Conservation (phyloP, 805 yeast genomes). For the Lipomyces kockii region DNA sequence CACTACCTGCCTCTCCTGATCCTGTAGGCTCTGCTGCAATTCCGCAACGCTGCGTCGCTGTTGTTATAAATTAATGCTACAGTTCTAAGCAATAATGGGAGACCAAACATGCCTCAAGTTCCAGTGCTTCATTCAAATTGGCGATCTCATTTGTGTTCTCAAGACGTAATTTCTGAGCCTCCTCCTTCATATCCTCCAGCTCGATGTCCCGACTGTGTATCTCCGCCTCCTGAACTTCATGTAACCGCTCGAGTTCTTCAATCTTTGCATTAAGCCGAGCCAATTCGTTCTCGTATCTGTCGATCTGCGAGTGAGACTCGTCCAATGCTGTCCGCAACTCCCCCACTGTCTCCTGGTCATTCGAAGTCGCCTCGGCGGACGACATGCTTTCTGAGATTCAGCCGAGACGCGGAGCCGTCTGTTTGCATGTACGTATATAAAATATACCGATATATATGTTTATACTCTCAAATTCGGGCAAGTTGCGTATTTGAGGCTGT, state of each 20-base stretch:
- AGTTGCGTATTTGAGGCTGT: neutral
- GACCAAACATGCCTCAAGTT: constrained; percentile 14
- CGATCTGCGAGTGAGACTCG: neutral
- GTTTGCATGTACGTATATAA: neutral
- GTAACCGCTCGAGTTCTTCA: constrained; percentile 19
- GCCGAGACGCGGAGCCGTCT: neutral
- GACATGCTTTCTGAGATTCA: neutral
- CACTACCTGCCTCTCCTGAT: neutral
- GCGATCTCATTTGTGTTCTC: constrained; percentile 7
- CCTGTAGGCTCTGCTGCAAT: neutral
- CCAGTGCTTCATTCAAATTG: constrained; percentile 14
- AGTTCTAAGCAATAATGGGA: neutral
- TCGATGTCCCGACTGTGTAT: constrained; percentile 4
- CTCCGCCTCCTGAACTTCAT: constrained; percentile 25
- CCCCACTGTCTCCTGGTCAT: neutral
- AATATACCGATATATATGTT: neutral
- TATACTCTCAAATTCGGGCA: neutral
- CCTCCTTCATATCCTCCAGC: constrained; percentile 6
- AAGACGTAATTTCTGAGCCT: neutral
- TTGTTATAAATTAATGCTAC: neutral
- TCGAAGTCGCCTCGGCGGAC: neutral
- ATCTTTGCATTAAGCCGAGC: neutral
- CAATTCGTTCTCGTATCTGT: neutral
- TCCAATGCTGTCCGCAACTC: neutral
- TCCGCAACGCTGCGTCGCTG: neutral